Evolutionary conservation across 78 protist species (phyloP), one percentile per base, ranked within the genome.

Genomic region (Emiliania huxleyi): DNA sequence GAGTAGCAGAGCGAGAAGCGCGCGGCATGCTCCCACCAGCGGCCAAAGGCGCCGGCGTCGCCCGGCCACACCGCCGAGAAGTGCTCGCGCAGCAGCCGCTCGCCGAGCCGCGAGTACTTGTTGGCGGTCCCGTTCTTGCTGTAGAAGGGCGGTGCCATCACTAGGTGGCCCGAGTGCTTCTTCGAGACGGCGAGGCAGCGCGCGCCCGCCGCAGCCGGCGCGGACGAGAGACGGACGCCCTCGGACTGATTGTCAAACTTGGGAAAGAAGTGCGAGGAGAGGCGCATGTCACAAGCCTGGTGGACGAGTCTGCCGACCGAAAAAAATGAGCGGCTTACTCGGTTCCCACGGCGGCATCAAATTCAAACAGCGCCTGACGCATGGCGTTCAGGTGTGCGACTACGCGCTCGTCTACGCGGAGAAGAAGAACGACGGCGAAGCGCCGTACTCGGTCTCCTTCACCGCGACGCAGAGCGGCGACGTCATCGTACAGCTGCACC

Each of bases 111-210:
- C 15, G 87, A 79, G 87, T 43, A 79, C 21, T 2, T 3, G 52
- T 40, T 43, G 0, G 52, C 87, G 22, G 1, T 0, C 6, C 87
- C 87, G 35, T 79, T 79, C 52, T 79, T 79, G 35, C 52, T 43
- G 87, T 79, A 79, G 52, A 79, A 79, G 46, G 87, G 87, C 0
- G 87, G 87, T 12, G 87, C 87, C 87, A 79, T 79, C 21, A 79
- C 87, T 48, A 79, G 87, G 52, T 21, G 33, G 23, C 87, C 87
- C 2, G 35, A 22, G 52, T 79, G 87, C 87, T 79, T 79, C 87
- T 79, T 79, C 29, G 52, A 19, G 52, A 79, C 52, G 52, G 15
- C 35, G 52, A 79, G 87, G n/a, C n/a, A n/a, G n/a, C n/a, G n/a
- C n/a, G n/a, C n/a, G n/a, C n/a, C n/a, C 38, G 33, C 49, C 18